Evolutionary conservation across 2,329 filamentous ascomycete genomes (phyloP).

Genomic region (Hymenoscyphus linearis): DNA sequence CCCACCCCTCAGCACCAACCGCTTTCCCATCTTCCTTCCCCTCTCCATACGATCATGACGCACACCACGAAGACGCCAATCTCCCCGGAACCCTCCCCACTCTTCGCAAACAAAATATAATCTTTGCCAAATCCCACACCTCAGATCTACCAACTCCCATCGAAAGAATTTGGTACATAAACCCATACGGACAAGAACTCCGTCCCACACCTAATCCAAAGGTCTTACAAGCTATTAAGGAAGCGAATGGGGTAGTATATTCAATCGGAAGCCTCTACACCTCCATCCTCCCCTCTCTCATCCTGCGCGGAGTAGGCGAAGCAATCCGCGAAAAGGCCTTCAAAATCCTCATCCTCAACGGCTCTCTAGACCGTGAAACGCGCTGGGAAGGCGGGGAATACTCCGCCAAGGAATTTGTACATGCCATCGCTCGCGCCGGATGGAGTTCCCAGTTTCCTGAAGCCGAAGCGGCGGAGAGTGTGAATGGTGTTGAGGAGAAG

Average conservation of each 20-base stretch:
- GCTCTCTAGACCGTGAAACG: slow-evolving; percentile 79
- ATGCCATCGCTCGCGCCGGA: slow-evolving; percentile 70
- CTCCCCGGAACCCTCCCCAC: slow-evolving; percentile 75
- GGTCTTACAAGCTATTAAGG: slow-evolving; percentile 56
- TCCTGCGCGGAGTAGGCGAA: slow-evolving; percentile 70
- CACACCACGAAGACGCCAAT: slow-evolving; percentile 67
- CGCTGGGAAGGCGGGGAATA: slow-evolving; percentile 60
- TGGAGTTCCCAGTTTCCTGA: slow-evolving; percentile 10
- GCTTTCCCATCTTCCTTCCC: slow-evolving; percentile 23
- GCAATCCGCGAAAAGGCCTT: slow-evolving; percentile 49
- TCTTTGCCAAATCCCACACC: slow-evolving; percentile 70
- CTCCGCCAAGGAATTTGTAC: slow-evolving; percentile 74
- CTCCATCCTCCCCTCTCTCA: slow-evolving; percentile 75
- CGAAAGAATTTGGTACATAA: slow-evolving; percentile 90
- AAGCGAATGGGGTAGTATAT: slow-evolving; percentile 70
- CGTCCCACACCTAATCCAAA: slow-evolving; percentile 76
- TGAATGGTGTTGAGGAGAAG: slow-evolving; percentile 28
- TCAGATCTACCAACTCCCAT: slow-evolving; percentile 75
- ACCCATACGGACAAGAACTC: slow-evolving; percentile 96
- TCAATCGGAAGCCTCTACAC: slow-evolving; percentile 94
- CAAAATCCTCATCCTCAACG: slow-evolving; percentile 72
- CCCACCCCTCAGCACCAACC: slow-evolving; percentile 53
- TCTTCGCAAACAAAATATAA: slow-evolving; percentile 73
- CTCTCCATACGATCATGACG: slow-evolving; percentile 11
- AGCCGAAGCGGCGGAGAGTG: slow-evolving; percentile 12